Conservation (phyloP, 805 yeast species). For the Tetrapisispora nanseiensis region DNA sequence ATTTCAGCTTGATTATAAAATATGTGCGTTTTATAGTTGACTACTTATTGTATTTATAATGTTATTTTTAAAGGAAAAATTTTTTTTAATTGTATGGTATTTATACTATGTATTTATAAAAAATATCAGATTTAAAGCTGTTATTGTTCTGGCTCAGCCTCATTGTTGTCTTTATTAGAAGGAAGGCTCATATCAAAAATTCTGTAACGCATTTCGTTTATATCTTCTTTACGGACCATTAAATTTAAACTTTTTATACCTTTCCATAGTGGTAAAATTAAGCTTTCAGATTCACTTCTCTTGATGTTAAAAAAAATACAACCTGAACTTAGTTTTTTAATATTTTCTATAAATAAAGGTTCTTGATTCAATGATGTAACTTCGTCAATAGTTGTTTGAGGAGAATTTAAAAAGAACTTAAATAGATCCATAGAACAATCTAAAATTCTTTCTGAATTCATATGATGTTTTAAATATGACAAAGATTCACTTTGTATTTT, state of each 20-base stretch:
- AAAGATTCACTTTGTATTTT: constrained; percentile 87
- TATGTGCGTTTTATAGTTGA: constrained; percentile 1
- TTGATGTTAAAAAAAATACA: constrained; percentile 72
- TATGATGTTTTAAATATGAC: constrained; percentile 50
- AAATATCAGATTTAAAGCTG: not conserved
- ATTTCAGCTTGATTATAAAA: no score
- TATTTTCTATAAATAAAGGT: constrained; percentile 42
- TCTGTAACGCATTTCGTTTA: constrained; percentile 79
- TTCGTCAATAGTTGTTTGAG: constrained; percentile 65
- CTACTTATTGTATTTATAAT: constrained; percentile 4
- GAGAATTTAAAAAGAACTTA: constrained; percentile 55
- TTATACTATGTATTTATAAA: not conserved
- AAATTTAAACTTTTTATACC: constrained; percentile 75
- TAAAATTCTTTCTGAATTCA: constrained; percentile 54
- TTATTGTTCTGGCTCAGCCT: not conserved
- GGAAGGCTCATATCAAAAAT: constrained; percentile 59
- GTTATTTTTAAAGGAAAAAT: not conserved
- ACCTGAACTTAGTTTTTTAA: constrained; percentile 52
- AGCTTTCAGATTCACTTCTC: constrained; percentile 37
- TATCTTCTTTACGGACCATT: constrained; percentile 90
- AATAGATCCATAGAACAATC: constrained; percentile 48
- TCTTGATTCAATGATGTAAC: constrained; percentile 44
- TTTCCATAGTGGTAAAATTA: constrained; percentile 84
- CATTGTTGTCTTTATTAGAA: not conserved
- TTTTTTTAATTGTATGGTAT: not conserved